Base-by-base conservation (phyloP, 2,329 filamentous ascomycete genomes). In the Fusarium pseudoanthophilum region DNA sequence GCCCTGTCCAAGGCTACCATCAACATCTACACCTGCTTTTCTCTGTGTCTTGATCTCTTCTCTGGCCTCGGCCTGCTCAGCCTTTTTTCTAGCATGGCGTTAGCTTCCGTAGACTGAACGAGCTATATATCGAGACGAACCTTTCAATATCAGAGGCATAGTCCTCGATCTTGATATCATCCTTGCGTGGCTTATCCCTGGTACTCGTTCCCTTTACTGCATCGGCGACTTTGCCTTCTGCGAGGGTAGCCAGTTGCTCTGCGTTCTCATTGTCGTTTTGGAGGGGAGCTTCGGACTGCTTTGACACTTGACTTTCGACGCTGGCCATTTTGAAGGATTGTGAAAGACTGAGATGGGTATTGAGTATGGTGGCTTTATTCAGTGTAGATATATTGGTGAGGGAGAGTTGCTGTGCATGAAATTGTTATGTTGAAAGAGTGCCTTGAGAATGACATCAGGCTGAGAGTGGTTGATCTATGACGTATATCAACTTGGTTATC, bases 211-310 rank as follows among this genome's bases (percentile, higher is more conserved):
- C 48, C 49, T 76, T 67, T 2, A 76, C 73, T 21, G 71, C 74
- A 46, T 72, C 71, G 5, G 74, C 74, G 26, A 76, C 68, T 34
- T 76, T 76, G 36, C 74, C 74, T 56, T 76, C 74, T 34, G 74
- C 58, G 4, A 76, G 58, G 10, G 73, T 76, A 7, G 71, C 74
- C 11, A 76, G 30, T 34, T 76, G 74, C 30, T 76, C 74, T 20
- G 69, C 68, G 26, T 76, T 55, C 45, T 74, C 73, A n/a, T 76
- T 76, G 18, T 71, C 56, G 26, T 76, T 76, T 40, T 76, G 68
- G 1, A 70, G 66, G 21, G 59, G 59, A 43, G 52, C 34, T 11
- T 59, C 40, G n/a, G 26, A 32, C 26, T 60, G 60, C 40, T 69
- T 67, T 32, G 72, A 67, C 15, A 45, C 21, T 56, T 70, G 60